Base-by-base conservation (phyloP, 2,329 filamentous ascomycete genomes). In the Trichoderma endophyticum region DNA sequence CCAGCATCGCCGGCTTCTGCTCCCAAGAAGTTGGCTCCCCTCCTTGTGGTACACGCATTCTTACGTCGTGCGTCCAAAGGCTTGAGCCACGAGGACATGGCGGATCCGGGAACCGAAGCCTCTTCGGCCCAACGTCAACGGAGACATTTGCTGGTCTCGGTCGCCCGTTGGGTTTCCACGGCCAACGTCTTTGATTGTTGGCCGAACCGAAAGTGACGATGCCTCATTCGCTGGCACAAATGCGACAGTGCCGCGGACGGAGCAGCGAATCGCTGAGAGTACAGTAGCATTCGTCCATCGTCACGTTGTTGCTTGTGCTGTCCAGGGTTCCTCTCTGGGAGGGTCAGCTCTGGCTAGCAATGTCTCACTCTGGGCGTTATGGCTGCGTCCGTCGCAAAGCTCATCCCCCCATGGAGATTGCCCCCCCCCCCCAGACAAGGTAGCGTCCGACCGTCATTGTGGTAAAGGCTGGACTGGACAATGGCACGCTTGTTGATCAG, bases 341-440 rank as follows among this genome's bases (percentile, higher is more conserved):
- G 63, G 64, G 57, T 65, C 71, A 72, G 71, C 64, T 62, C 48
- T 70, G 34, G n/a, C 54, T 72, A 71, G 71, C 70, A 61, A 71
- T 72, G 73, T 75, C 73, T 75, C 73, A 75, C 73, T 73, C 60
- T 56, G 62, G 57, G 71, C 71, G 67, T 71, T 51, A 28, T 57
- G 73, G 67, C 73, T 75, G 74, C 74, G 74, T 75, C 75, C 75
- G 75, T 75, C 75, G 75, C 74, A 75, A 74, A 72, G 60, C 69
- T 51, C 66, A 60, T 34, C 43, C 66, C 66, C 66, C 66, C 54
- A 60, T 68, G 54, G 65, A 26, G 54, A 68, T 30, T 34, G 32
- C 36, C 18, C 36, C 64, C 21, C 36, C 64, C 21, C 21, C 56
- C 56, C 26, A 51, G 66, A 15, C n/a, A 24, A 69, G 26, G 67